These are phyloP conservation scores for Sporobolomyces phaffii DNA, from an alignment of 768 basidiomycete species.

Conservation along the genomic window DNA sequence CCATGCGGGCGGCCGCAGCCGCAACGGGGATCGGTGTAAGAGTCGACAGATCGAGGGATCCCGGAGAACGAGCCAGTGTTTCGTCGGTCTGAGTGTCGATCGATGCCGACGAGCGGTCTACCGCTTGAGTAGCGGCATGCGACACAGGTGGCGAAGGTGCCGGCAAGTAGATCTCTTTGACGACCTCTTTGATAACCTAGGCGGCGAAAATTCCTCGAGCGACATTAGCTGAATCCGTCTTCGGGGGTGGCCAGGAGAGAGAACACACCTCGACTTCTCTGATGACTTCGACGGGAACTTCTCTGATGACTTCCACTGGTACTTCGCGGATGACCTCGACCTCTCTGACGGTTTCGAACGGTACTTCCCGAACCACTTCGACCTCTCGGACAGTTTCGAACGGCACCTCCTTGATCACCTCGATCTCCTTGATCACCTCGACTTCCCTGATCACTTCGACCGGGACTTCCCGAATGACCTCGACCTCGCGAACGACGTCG, in stretches of 20 bases:
- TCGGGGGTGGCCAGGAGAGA: background rate
- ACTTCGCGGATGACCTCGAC: conserved; percentile 43
- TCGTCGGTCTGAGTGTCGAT: conserved; percentile 24
- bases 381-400: conserved; percentile 40
- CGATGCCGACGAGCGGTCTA: background rate
- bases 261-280: conserved; percentile 15
- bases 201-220: background rate
- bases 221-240: background rate
- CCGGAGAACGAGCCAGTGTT: background rate
- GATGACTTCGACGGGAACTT: conserved; percentile 26
- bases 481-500: conserved; percentile 11
- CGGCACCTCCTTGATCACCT: background rate
- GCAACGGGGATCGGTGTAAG: background rate
- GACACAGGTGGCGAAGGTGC: background rate
- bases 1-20: conserved; percentile 14
- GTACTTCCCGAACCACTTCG: conserved; percentile 19
- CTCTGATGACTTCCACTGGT: conserved; percentile 36
- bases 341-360: conserved; percentile 38
- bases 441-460: conserved; percentile 14
- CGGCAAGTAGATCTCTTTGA: conserved; percentile 21
- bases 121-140: conserved; percentile 20
- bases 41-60: conserved; percentile 1
- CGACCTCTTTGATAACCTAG: conserved; percentile 27
- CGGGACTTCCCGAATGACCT: conserved; percentile 16
- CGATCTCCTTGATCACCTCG: conserved; percentile 9